phyloP scores from a whole-genome alignment of 768 basidiomycete genomes.

The Hygrocybe coccinea region DNA sequence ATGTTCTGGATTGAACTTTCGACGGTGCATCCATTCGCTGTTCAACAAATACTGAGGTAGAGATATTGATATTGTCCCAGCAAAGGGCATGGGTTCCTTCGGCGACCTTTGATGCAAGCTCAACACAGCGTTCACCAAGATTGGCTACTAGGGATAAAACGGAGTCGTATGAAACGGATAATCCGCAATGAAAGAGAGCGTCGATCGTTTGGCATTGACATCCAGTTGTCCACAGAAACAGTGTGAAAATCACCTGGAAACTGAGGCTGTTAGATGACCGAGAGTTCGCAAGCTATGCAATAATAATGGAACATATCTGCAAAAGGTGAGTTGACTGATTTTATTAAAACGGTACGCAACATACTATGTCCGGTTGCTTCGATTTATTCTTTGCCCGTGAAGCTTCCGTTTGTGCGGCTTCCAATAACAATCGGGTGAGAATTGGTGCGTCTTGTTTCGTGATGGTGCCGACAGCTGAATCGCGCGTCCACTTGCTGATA shows the following conservation, averaged over 20 bases:
- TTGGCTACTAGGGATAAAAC: constrained; percentile 7
- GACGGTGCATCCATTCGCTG: constrained; percentile 19
- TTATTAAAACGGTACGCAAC: not conserved
- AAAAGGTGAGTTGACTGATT: not conserved
- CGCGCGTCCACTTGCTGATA: not conserved
- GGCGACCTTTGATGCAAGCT: not conserved
- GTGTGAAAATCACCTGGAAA: constrained; percentile 8
- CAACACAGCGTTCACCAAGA: constrained; percentile 1
- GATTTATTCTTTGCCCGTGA: not conserved
- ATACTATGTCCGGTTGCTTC: not conserved
- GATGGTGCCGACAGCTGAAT: not conserved
- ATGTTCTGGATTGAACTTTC: constrained; percentile 36
- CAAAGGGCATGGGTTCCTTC: constrained; percentile 2
- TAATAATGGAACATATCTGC: constrained; percentile 13
- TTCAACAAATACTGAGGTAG: constrained; percentile 29
- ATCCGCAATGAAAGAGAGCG: constrained; percentile 7
- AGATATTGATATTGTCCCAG: constrained; percentile 27
- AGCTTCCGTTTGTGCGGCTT: not conserved
- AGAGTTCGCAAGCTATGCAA: constrained; percentile 7
- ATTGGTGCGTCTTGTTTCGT: not conserved
- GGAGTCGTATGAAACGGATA: constrained; percentile 13
- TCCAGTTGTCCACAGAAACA: constrained; percentile 12
- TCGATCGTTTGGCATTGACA: constrained; percentile 12
- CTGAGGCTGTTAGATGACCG: constrained; percentile 11
- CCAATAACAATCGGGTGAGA: not conserved